Evolutionary conservation across 2,329 filamentous ascomycete genomes (phyloP).

Genomic region (Phyllosticta ampelicida): DNA sequence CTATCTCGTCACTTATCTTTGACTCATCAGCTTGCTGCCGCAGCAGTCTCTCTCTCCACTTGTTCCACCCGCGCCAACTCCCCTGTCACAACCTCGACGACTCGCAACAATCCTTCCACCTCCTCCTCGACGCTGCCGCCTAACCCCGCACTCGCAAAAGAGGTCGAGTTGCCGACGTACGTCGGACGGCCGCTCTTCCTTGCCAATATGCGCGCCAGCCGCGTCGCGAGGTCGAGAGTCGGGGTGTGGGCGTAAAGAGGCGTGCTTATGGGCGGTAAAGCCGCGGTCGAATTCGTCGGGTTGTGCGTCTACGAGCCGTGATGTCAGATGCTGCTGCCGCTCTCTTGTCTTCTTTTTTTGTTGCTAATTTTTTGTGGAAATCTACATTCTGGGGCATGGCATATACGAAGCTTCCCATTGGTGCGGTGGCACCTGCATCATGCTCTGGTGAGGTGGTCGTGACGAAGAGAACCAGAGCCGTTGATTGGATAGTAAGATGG

Average conservation of each 20-base stretch:
- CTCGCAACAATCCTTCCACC: conserved; percentile 71
- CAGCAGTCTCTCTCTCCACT: background rate
- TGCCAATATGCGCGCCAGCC: conserved; percentile 75
- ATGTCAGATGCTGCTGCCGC: background rate
- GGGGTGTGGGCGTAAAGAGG: conserved; percentile 64
- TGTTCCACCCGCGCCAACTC: conserved; percentile 30
- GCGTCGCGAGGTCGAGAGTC: conserved; percentile 76
- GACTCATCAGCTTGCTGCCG: background rate
- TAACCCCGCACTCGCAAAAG: conserved; percentile 54
- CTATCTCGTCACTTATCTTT: background rate
- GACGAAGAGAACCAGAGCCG: conserved; percentile 46
- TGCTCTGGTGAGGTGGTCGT: conserved; percentile 41
- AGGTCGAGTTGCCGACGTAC: conserved; percentile 87
- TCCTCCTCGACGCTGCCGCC: conserved; percentile 85
- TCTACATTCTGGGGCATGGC: conserved; percentile 74
- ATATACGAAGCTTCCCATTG: conserved; percentile 84
- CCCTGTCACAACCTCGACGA: conserved; percentile 58
- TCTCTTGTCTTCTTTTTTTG: conserved; percentile 25
- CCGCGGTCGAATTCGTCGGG: conserved; percentile 21
- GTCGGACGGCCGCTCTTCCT: conserved; percentile 60
- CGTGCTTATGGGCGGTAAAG: conserved; percentile 60
- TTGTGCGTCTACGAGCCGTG: background rate
- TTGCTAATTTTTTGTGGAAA: conserved; percentile 5
- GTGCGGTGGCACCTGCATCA: conserved; percentile 19
- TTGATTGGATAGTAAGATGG: conserved; percentile 44